Percentiles rank a stretch among this genome's conserved stretches.
Conservation (phyloP, 306 rosid genomes). For the Ziziphus jujuba region DNA sequence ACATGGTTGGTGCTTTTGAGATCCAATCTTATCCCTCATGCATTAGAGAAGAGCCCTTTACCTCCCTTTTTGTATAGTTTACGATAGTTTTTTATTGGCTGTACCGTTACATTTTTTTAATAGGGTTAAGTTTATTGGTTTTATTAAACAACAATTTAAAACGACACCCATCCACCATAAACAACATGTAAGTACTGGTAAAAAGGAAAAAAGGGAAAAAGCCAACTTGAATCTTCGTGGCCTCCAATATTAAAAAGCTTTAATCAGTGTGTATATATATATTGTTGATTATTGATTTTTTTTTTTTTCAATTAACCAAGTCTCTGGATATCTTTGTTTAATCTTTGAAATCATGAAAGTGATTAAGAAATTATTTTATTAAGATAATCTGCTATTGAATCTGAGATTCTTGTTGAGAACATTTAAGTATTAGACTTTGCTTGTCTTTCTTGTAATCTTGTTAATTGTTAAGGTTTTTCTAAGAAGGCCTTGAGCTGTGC, state of each 20-base stretch:
- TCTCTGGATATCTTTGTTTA: conserved; percentile 29
- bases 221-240: conserved; percentile 30
- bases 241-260: conserved; percentile 3
- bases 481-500: too few relatives aligned
- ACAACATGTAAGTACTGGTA: conserved; percentile 10
- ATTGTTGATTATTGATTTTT: background rate
- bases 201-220: conserved; percentile 15
- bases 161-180: conserved; percentile 10
- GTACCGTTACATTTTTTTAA: background rate
- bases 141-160: conserved; percentile 25
- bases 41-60: background rate
- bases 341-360: conserved; percentile 18
- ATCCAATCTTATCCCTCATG: conserved; percentile 35
- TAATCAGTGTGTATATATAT: background rate
- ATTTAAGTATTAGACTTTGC: background rate
- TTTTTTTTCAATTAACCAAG: too few relatives aligned
- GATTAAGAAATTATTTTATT: conserved; percentile 3
- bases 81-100: conserved; percentile 27
- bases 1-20: conserved; percentile 64
- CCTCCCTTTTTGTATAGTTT: conserved; percentile 17
- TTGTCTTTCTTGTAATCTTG: background rate
- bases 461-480: too few relatives aligned
- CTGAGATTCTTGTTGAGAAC: background rate
- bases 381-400: conserved; percentile 1
- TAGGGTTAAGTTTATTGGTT: conserved; percentile 21